Evolutionary conservation across 1,139 yeast species (phyloP).

Genomic region (Diutina catenulata): DNA sequence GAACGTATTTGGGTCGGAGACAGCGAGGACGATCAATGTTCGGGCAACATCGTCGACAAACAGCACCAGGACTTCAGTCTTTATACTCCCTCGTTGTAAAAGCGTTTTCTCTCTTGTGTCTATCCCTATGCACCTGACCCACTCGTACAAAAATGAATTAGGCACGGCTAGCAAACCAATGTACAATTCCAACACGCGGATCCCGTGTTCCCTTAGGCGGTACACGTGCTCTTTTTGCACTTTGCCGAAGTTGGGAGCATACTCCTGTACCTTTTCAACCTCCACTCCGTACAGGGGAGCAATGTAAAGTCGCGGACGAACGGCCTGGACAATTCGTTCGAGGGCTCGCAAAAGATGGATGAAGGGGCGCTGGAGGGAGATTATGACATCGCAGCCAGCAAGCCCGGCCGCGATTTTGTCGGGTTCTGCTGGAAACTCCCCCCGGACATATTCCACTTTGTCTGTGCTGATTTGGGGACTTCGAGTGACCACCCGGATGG

Average conservation of each 20-base stretch:
- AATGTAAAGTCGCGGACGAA: not conserved
- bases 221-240: not conserved
- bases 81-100: not conserved
- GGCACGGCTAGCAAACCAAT: not conserved
- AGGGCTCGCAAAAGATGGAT: not conserved
- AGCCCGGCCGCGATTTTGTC: not conserved
- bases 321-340: not conserved
- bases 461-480: not conserved
- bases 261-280: not conserved
- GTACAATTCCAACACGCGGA: not conserved
- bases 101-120: not conserved
- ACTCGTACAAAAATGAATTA: not conserved
- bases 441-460: not conserved
- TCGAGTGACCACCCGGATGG: not conserved
- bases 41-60: not conserved
- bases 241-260: not conserved
- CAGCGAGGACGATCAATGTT: not conserved
- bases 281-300: not conserved
- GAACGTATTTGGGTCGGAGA: no score
- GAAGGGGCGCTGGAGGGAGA: not conserved
- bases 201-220: not conserved
- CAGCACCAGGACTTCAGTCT: not conserved
- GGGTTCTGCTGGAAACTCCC: not conserved
- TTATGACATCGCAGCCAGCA: not conserved
- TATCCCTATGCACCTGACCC: not conserved